Base-by-base conservation (phyloP, 2,329 filamentous ascomycete genomes). In the Sarocladiaceae sp. region DNA sequence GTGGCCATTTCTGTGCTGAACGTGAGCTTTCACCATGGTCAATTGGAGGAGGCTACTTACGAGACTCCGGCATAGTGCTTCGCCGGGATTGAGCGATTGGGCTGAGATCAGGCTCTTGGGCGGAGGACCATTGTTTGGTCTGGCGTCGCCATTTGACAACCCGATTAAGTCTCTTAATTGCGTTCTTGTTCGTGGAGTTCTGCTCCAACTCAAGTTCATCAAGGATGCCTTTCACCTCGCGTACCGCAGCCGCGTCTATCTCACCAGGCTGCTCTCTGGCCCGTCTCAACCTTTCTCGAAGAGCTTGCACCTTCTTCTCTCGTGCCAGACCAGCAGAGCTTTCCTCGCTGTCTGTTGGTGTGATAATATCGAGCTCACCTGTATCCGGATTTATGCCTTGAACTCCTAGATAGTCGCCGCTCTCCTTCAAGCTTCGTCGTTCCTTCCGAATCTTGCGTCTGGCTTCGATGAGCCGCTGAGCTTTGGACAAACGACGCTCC, bases 311-410 rank as follows among this genome's bases (percentile, higher is more conserved):
- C 29, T 59, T 66, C 37, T 62, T 58, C 29, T 65, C 64, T 6
- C 62, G 63, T 22, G 66, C 62, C 15, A 60, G 44, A 57, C 66
- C 60, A 42, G 60, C 44, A 4, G 62, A 65, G 53, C 70, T 72
- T 25, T 69, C 67, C 1, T 74, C 75, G 54, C 74, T 78, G 13
- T 71, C 68, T 2, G 75, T 75, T 7, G 76, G 74, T 3, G 76
- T 79, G 33, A 80, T 65, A 13, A 76, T 63, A 53, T 82, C 75
- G 47, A 75, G 72, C 55, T 75, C 67, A 4, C 81, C 78, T 1
- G 81, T 83, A 37, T 71, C 66, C 0, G 80, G 80, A 58, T 84
- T 83, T 51, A 78, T 69, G 3, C 80, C 80, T 53, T 81, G 78
- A 1, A 83, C 76, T 2, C 79, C 80, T 0, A 84, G 71, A 59